Evolutionary conservation across 192 early-diverging fungal species (phyloP).

Genomic region (Lunasporangiospora selenospora): DNA sequence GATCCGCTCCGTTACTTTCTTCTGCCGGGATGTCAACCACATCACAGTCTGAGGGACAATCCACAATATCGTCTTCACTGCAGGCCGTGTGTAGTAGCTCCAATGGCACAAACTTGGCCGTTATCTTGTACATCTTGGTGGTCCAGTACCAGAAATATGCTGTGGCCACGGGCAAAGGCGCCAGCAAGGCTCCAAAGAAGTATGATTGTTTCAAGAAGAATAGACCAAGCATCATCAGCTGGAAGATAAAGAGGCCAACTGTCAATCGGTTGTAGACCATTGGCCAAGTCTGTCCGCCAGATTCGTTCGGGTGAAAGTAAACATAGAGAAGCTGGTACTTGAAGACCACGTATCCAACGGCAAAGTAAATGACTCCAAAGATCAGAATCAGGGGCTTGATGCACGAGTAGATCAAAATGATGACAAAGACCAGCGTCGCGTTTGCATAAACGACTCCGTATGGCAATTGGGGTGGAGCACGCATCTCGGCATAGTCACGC

Average conservation of each 20-base stretch:
- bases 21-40: no score
- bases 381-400: conserved; percentile 74
- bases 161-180: conserved; percentile 58
- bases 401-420: conserved; percentile 78
- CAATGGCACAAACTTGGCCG: conserved; percentile 56
- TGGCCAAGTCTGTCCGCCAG: conserved; percentile 77
- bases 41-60: no score
- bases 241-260: conserved; percentile 67
- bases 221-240: conserved; percentile 69
- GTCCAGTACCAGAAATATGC: conserved; percentile 53
- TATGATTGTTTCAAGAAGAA: conserved; percentile 65
- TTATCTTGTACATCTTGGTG: conserved; percentile 50
- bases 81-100: conserved; percentile 48
- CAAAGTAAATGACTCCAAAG: conserved; percentile 75
- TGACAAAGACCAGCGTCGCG: conserved; percentile 73
- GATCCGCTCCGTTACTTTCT: not conserved
- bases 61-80: no score
- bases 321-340: conserved; percentile 85
- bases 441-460: conserved; percentile 77
- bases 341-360: conserved; percentile 68
- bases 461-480: conserved; percentile 70
- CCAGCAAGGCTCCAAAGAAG: conserved; percentile 50
- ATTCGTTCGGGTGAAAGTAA: conserved; percentile 79
- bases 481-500: conserved; percentile 77
- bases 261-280: conserved; percentile 74